Conservation (phyloP, 179 eudicot species). For the Beta corolliflora region DNA sequence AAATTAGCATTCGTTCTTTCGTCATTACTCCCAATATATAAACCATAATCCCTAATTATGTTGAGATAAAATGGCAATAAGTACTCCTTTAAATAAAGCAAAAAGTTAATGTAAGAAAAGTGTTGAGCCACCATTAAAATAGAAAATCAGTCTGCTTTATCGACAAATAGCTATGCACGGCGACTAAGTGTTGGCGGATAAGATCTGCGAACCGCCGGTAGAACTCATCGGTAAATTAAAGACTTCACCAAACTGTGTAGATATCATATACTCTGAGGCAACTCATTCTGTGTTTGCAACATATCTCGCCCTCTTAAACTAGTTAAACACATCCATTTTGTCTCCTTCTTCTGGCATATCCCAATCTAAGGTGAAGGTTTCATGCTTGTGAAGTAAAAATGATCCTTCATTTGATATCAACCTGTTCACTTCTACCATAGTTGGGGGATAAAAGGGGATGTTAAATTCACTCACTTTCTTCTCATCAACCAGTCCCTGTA, state of each 20-base stretch:
- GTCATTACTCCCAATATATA: no score
- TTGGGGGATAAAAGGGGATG: constrained; percentile 4
- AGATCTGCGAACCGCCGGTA: background rate
- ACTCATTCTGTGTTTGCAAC: background rate
- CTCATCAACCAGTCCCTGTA: constrained; percentile 12
- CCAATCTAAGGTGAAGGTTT: constrained; percentile 6
- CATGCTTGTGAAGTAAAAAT: background rate
- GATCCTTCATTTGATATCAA: constrained; percentile 5
- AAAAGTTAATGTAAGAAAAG: no score
- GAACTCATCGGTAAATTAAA: background rate
- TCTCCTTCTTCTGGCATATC: background rate
- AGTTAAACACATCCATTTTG: background rate
- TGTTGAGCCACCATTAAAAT: no score
- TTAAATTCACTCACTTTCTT: constrained; percentile 1
- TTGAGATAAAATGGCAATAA: no score
- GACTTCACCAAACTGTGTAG: background rate
- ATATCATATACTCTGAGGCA: background rate
- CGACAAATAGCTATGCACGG: no score
- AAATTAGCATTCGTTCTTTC: no score
- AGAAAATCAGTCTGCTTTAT: no score
- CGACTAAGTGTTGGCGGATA: background rate
- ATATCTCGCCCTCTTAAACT: background rate
- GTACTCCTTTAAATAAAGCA: no score
- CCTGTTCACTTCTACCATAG: background rate
- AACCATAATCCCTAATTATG: no score